phyloP scores from a whole-genome alignment of 148 eudicot genomes.

The Persicaria maculosa region DNA sequence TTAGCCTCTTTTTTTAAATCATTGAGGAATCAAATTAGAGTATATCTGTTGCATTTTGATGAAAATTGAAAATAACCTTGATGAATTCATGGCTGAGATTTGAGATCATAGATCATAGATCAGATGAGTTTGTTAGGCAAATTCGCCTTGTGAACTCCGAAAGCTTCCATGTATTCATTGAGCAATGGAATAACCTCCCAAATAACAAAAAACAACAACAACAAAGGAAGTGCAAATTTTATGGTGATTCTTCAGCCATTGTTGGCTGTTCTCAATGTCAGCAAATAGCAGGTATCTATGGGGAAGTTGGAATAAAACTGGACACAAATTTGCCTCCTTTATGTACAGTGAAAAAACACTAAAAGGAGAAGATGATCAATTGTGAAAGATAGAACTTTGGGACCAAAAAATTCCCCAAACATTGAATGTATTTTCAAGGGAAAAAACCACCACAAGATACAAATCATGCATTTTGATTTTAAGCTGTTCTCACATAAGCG shows the following conservation, averaged over 20 bases:
- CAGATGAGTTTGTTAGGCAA: too few relatives aligned
- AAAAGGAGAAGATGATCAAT: neutral
- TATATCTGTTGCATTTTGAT: too few relatives aligned
- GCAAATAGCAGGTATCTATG: neutral
- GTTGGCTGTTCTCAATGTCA: neutral
- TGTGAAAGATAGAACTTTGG: neutral
- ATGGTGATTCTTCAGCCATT: neutral
- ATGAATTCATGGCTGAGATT: too few relatives aligned
- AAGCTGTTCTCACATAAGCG: constrained; percentile 28
- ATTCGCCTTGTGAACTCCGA: too few relatives aligned
- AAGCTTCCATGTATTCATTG: too few relatives aligned
- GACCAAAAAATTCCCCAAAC: constrained; percentile 2
- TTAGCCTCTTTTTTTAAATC: too few relatives aligned
- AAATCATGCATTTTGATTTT: neutral
- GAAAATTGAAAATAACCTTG: too few relatives aligned
- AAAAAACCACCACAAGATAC: neutral
- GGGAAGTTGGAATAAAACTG: neutral
- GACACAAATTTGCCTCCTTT: constrained; percentile 10
- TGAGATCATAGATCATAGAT: too few relatives aligned
- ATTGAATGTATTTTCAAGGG: neutral
- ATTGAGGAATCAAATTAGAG: too few relatives aligned
- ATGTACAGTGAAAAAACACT: neutral
- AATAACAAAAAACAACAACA: neutral
- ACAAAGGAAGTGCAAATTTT: neutral
- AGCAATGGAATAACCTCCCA: neutral